phyloP scores from a whole-genome alignment of 352 stramenopile species.

The Lagenidium giganteum region DNA sequence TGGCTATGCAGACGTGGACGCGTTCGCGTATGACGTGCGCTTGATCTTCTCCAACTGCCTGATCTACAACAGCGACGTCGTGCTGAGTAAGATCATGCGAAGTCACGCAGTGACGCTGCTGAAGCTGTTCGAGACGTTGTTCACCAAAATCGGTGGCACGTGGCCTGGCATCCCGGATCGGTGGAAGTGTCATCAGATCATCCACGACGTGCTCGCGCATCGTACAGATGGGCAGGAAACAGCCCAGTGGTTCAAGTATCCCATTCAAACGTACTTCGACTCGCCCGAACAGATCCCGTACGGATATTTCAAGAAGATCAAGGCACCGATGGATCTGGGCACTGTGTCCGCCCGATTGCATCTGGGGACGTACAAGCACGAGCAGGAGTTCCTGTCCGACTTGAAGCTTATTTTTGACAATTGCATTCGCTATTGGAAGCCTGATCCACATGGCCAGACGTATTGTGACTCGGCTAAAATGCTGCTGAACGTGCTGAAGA shows the following conservation, averaged over 20 bases:
- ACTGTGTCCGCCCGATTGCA: constrained; percentile 72
- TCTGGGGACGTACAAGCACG: constrained; percentile 56
- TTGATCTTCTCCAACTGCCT: constrained; percentile 87
- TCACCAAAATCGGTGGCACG: constrained; percentile 57
- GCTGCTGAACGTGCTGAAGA: constrained; percentile 47
- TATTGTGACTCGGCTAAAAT: constrained; percentile 76
- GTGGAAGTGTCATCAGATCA: constrained; percentile 82
- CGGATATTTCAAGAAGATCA: constrained; percentile 78
- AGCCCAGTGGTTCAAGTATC: constrained; percentile 86
- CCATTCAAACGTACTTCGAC: constrained; percentile 80
- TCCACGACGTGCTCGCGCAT: constrained; percentile 70
- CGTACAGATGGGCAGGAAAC: constrained; percentile 74
- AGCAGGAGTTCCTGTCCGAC: constrained; percentile 47
- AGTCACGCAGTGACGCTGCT: constrained; percentile 81
- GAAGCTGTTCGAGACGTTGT: constrained; percentile 75
- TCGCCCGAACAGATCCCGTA: constrained; percentile 79
- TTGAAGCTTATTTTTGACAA: constrained; percentile 85
- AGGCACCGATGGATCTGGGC: constrained; percentile 76
- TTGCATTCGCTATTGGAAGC: constrained; percentile 78
- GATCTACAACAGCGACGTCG: constrained; percentile 85
- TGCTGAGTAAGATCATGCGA: constrained; percentile 79
- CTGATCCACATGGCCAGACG: constrained; percentile 63
- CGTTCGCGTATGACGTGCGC: constrained; percentile 74
- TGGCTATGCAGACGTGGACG: constrained; percentile 53
- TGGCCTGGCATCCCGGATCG: constrained; percentile 67